These are phyloP conservation scores for Annulohypoxylon moriforme DNA, from an alignment of 495 filamentous ascomycete species.

Conservation along the genomic window DNA sequence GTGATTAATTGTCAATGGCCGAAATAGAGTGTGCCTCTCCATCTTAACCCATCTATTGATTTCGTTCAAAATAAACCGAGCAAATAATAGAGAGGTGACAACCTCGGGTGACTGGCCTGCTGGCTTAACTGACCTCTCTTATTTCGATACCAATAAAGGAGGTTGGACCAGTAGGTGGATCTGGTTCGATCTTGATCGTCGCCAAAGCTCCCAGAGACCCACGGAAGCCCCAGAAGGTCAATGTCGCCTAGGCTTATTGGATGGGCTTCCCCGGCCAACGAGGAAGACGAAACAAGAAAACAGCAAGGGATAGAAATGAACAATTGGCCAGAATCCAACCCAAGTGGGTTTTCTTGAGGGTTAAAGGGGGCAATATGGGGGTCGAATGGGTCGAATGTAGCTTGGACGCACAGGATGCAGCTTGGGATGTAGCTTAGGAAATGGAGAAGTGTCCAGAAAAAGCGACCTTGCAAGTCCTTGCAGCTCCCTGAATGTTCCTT, in stretches of 20 bases:
- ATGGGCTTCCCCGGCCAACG: constrained; percentile 35
- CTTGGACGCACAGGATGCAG: not conserved
- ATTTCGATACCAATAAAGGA: constrained; percentile 18
- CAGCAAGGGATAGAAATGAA: constrained; percentile 11
- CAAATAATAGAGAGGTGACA: constrained; percentile 25
- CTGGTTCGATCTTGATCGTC: constrained; percentile 38
- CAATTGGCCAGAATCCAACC: constrained; percentile 13
- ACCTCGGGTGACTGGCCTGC: not conserved
- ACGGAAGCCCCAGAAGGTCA: not conserved
- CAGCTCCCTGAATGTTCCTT: not conserved
- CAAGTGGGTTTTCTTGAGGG: constrained; percentile 8
- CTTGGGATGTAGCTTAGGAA: not conserved
- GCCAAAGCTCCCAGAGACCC: not conserved
- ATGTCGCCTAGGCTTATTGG: constrained; percentile 21
- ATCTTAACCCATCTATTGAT: not conserved
- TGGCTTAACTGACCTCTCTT: constrained; percentile 13
- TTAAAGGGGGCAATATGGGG: not conserved
- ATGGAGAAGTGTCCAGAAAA: constrained; percentile 13
- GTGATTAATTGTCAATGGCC: constrained; percentile 26
- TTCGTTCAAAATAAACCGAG: constrained; percentile 9
- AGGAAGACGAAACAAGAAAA: constrained; percentile 29
- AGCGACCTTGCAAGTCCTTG: not conserved
- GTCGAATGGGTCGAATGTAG: not conserved
- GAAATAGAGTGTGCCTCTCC: constrained; percentile 4
- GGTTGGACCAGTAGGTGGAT: constrained; percentile 27